Base-by-base conservation (phyloP, 2,329 filamentous ascomycete genomes). In the Pseudogymnoascus sp. region DNA sequence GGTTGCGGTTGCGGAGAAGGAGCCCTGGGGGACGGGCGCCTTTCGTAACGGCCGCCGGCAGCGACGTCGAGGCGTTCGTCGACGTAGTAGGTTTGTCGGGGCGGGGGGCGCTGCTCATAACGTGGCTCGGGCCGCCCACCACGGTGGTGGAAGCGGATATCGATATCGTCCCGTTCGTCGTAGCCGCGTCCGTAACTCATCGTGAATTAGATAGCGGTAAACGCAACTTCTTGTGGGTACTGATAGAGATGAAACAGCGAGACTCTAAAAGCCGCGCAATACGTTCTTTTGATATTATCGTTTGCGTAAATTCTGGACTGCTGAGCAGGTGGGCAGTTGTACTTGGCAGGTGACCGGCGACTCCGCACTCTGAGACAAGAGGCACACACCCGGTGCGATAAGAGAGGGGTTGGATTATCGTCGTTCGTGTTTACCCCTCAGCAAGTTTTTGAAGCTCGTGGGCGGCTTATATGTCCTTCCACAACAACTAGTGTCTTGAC, bases 131-230 rank as follows among this genome's bases (percentile, higher is more conserved):
- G 10, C 73, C 49, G 49, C 14, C 49, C 49, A 38, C 49, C 49
- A 38, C 76, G 77, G 63, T 70, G 74, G 61, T 75, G 75, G 64
- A 82, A 71, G 49, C 74, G 80, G 66, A 84, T 76, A 67, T 85
- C 79, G 60, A 83, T 68, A 55, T 85, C 83, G 31, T 83, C 82
- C 35, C 84, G 81, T 66, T 81, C 78, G 62, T 79, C 76, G 68
- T 78, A 81, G 69, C 78, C 78, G 66, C 69, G 75, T 11, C 43
- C 43, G 49, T 55, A 55, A 33, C 49, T 55, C 49, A 55, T 55
- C 49, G 49, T 55, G 29, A 21, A 55, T 55, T 35, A 55, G 29
- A 55, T 55, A 33, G 49, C 49, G 49, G 11, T 55, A 55, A 55
- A 19, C 49, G 49, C 49, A 55, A 33, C 31, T 55, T 55, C 16